Percentiles rank a stretch among this genome's conserved stretches.
These are phyloP conservation scores for Schizochytrium sp. DNA, from an alignment of 108 stramenopile species.

Conservation along the genomic window DNA sequence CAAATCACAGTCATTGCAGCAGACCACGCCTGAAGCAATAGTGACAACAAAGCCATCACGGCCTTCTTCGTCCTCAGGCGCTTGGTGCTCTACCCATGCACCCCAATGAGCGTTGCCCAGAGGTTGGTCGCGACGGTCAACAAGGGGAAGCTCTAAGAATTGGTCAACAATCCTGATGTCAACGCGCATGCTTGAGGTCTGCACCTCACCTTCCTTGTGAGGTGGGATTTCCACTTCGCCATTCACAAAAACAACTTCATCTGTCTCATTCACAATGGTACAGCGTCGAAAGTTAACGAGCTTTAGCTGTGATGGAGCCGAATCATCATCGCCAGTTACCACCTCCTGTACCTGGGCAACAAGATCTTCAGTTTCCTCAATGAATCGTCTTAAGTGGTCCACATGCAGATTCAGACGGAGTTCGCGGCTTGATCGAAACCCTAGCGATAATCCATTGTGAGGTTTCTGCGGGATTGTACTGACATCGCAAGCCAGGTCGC, in stretches of 20 bases:
- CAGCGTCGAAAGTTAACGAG: slow-evolving; percentile 3
- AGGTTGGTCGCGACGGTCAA: slow-evolving; percentile 17
- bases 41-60: slow-evolving; percentile 4
- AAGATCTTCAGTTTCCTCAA: neutral
- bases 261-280: neutral
- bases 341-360: neutral
- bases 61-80: neutral
- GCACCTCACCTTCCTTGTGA: neutral
- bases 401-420: slow-evolving; percentile 20
- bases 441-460: slow-evolving; percentile 19
- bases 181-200: slow-evolving; percentile 45
- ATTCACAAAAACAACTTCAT: neutral
- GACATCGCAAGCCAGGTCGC: neutral
- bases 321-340: neutral
- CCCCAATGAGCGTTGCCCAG: neutral
- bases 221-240: neutral
- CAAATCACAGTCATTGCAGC: slow-evolving; percentile 50
- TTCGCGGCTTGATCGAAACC: neutral
- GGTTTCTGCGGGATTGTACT: neutral
- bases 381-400: slow-evolving; percentile 18
- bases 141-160: neutral
- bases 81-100: slow-evolving; percentile 6
- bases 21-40: neutral
- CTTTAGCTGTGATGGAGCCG: neutral
- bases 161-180: neutral